Evolutionary conservation across 106 monocot genomes (phyloP).

Genomic region (Allium cepa): DNA sequence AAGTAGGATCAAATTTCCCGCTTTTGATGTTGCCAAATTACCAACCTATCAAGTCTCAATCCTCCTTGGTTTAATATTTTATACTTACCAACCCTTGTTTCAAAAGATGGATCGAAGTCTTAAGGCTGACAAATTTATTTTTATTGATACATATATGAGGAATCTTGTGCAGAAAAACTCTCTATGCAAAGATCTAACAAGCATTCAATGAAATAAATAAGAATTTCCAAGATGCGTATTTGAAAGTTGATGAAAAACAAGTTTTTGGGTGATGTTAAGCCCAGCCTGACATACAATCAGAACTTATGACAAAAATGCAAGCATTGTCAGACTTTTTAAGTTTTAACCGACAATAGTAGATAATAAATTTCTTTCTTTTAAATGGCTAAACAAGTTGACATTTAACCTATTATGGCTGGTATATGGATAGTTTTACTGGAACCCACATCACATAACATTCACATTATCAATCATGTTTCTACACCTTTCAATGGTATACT

Average conservation of each 20-base stretch:
- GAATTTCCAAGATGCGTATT: too few relatives aligned
- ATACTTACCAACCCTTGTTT: too few relatives aligned
- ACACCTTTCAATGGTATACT: too few relatives aligned
- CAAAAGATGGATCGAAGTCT: neutral
- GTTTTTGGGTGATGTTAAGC: too few relatives aligned
- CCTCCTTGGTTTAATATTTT: neutral
- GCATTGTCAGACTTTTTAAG: neutral
- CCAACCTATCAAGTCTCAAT: conserved; percentile 5
- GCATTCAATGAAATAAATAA: too few relatives aligned
- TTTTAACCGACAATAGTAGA: neutral
- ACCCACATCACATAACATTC: neutral
- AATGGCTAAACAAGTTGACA: conserved; percentile 3
- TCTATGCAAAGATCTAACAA: too few relatives aligned
- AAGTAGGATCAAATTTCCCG: conserved; percentile 4
- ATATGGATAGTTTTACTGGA: neutral
- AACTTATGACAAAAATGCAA: conserved; percentile 2
- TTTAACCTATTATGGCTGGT: neutral
- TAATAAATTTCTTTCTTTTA: neutral
- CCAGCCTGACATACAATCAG: neutral
- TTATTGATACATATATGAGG: neutral
- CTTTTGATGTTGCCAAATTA: conserved; percentile 9
- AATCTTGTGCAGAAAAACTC: too few relatives aligned
- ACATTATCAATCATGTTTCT: too few relatives aligned
- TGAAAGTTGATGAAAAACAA: too few relatives aligned
- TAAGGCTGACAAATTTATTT: conserved; percentile 3